Evolutionary conservation across 2,329 filamentous ascomycete genomes (phyloP).

Genomic region (Aschersonia sp.): DNA sequence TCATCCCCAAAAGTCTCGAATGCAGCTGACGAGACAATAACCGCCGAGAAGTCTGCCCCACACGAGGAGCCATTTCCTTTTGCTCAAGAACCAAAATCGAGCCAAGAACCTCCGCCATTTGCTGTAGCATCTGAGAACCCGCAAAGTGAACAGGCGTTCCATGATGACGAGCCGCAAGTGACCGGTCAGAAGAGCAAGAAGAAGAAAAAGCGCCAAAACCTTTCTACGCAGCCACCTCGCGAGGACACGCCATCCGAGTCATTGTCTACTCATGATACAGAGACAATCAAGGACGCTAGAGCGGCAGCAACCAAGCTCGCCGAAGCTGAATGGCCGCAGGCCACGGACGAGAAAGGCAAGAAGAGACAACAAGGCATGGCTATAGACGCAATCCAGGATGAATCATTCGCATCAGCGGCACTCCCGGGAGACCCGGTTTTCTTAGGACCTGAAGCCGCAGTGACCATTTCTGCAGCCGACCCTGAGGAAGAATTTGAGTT

Average conservation of each 20-base stretch:
- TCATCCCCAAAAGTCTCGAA: not conserved
- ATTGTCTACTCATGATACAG: no score
- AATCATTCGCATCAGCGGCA: not conserved
- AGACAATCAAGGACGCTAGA: not conserved
- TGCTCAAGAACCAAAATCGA: no score
- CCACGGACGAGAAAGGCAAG: constrained; percentile 4
- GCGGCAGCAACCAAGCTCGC: not conserved
- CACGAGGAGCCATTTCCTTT: no score
- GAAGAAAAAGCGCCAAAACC: not conserved
- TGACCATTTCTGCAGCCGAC: not conserved
- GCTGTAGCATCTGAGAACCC: no score
- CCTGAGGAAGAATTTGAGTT: constrained; percentile 1
- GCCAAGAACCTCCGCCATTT: no score
- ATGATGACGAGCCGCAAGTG: not conserved
- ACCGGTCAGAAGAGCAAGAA: not conserved
- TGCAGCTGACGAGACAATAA: not conserved
- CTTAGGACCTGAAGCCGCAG: not conserved
- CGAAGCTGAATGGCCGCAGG: constrained; percentile 1
- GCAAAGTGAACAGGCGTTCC: no score
- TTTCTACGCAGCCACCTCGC: not conserved
- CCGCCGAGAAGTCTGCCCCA: not conserved
- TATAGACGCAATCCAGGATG: not conserved
- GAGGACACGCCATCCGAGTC: not conserved
- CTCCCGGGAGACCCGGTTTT: not conserved
- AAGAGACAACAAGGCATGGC: constrained; percentile 1